These are phyloP conservation scores for Rhypophila decipiens DNA, from an alignment of 495 filamentous ascomycete species.

Conservation along the genomic window DNA sequence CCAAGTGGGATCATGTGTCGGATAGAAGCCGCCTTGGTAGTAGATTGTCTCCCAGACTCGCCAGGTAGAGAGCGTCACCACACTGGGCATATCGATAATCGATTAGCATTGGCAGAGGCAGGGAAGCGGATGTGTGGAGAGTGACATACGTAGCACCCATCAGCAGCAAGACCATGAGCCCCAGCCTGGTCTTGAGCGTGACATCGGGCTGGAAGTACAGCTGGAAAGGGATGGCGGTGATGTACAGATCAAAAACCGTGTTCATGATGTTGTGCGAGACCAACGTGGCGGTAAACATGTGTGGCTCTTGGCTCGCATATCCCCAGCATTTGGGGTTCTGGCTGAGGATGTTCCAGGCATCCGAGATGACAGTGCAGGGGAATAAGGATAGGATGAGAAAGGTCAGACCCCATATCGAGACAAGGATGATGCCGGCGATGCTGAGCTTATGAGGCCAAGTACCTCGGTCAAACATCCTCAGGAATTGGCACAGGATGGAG, in stretches of 20 bases:
- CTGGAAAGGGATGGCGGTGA: conserved; percentile 19
- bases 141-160: conserved; percentile 14
- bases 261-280: conserved; percentile 18
- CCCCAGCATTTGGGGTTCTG: conserved; percentile 18
- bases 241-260: conserved; percentile 19
- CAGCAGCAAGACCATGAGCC: conserved; percentile 14
- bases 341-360: conserved; percentile 15
- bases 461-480: conserved; percentile 18
- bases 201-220: conserved; percentile 19
- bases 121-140: no score
- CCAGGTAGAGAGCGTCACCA: background rate
- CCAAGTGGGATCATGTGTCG: conserved; percentile 29
- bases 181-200: conserved; percentile 8
- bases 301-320: conserved; percentile 16
- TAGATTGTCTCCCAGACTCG: conserved; percentile 9
- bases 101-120: background rate
- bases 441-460: conserved; percentile 8
- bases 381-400: conserved; percentile 17
- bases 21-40: conserved; percentile 22
- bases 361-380: conserved; percentile 16
- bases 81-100: background rate
- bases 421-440: conserved; percentile 13
- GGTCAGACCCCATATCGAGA: conserved; percentile 16
- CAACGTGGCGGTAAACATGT: conserved; percentile 10
- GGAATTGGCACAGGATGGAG: conserved; percentile 24